Conservation (phyloP, 2,329 filamentous ascomycete genomes). For the Pezicula rhizophila region DNA sequence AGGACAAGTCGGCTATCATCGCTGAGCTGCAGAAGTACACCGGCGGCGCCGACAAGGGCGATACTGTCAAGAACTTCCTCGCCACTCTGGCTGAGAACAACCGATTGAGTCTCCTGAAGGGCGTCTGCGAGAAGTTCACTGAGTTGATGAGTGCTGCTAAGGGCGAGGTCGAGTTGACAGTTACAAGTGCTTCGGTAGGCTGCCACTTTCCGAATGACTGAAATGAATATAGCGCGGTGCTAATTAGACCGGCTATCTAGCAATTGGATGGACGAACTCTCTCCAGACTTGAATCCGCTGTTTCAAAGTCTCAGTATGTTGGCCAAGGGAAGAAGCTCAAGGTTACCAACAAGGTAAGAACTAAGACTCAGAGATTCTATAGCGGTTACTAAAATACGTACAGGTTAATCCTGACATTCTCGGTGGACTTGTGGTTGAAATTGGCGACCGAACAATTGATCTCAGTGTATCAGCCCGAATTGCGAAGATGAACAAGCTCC, state of each 20-base stretch:
- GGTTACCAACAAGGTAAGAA: conserved; percentile 76
- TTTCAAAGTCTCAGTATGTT: conserved; percentile 84
- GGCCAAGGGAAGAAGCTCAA: conserved; percentile 95
- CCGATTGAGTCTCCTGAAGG: conserved; percentile 74
- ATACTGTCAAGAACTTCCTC: conserved; percentile 93
- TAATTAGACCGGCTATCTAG: conserved; percentile 35
- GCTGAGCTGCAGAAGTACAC: conserved; percentile 82
- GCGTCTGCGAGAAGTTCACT: conserved; percentile 80
- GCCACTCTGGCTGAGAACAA: conserved; percentile 91
- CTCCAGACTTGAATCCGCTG: conserved; percentile 75
- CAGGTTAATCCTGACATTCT: conserved; percentile 92
- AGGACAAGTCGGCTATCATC: conserved; percentile 83
- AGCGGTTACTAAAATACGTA: conserved; percentile 2
- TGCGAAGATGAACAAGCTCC: conserved; percentile 98
- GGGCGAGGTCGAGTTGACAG: conserved; percentile 88
- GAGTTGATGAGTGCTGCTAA: conserved; percentile 81
- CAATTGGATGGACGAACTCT: conserved; percentile 84
- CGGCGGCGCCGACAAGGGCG: conserved; percentile 60
- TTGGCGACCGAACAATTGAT: conserved; percentile 97
- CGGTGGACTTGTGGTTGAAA: conserved; percentile 90
- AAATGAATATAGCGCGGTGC: conserved; percentile 3
- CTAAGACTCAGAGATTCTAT: background rate
- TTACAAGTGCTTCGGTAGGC: conserved; percentile 82
- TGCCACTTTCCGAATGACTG: background rate
- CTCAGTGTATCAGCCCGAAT: conserved; percentile 92